Evolutionary conservation across 768 basidiomycete genomes (phyloP).

Genomic region (Mycena albidolilacea): DNA sequence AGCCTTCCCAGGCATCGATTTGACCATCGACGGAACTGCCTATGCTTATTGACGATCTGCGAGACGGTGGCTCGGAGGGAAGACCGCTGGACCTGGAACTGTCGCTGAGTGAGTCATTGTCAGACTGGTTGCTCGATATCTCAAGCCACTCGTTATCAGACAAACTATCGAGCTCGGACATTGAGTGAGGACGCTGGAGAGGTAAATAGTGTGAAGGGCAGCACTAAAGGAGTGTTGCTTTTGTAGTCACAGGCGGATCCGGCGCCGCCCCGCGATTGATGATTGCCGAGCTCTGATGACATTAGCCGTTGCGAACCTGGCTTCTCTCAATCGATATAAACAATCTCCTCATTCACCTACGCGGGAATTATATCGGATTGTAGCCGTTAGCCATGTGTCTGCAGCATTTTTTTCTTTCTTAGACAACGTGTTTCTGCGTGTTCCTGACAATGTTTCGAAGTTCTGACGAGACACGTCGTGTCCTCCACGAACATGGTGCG

Average conservation of each 20-base stretch:
- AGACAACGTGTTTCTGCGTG: constrained; percentile 4
- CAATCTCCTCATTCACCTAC: no score
- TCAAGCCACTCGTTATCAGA: constrained; percentile 93
- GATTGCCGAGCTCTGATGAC: constrained; percentile 43
- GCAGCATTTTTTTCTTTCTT: neutral
- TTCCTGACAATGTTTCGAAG: no score
- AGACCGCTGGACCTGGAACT: constrained; percentile 70
- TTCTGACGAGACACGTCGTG: constrained; percentile 61
- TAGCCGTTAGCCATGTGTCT: neutral
- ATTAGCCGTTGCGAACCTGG: no score
- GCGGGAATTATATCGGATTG: no score
- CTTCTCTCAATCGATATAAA: no score
- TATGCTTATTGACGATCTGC: constrained; percentile 78
- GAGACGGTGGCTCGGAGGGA: constrained; percentile 69
- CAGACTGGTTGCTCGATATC: constrained; percentile 78
- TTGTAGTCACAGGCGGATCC: neutral
- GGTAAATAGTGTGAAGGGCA: constrained; percentile 11
- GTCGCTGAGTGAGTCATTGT: constrained; percentile 66
- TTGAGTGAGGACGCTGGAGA: constrained; percentile 49
- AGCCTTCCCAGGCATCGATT: constrained; percentile 84
- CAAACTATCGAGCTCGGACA: constrained; percentile 75
- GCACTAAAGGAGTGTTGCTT: neutral
- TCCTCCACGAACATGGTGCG: constrained; percentile 58
- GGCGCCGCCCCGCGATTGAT: neutral
- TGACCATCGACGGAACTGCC: constrained; percentile 79